Base-by-base conservation (phyloP, 2,329 filamentous ascomycete species). In the Mollisia scopiformis region DNA sequence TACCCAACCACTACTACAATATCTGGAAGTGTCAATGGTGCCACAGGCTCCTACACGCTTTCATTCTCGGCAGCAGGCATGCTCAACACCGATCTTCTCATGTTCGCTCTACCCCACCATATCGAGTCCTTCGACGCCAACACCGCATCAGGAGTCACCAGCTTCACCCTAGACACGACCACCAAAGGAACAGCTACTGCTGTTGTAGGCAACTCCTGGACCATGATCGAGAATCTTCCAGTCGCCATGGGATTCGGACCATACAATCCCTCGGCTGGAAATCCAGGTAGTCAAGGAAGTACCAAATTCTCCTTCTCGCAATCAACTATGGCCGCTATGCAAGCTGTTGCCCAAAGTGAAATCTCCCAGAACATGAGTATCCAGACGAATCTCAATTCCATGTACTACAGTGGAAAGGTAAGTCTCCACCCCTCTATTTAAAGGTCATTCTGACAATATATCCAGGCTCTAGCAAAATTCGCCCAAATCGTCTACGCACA, bases 351-450 rank as follows among this genome's bases (percentile, higher is more conserved):
- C 1, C 79, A 82, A n/a, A 83, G 81, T 21, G 95, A 99, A 74
- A 78, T 96, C 0, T 83, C 85, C 0, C 88, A 95, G 75, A 83
- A 93, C 72, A 91, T 97, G 75, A 75, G 80, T n/a, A 78, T 79
- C 0, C 88, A 95, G 71, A 86, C 87, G 5, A 85, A 95, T 65
- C 79, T 91, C 35, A 85, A 94, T 72, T 96, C 92, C 37, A 93
- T 97, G 87, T 98, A 98, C 76, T 97, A 89, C 75, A 91, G 90
- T 68, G 95, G 95, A 68, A 98, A 94, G 80, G 89, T 84, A 62
- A 67, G 75, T 62, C 19, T 21, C n/a, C 14, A 7, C 13, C 25
- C 28, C 41, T 65, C 16, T 4, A 7, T 51, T 21, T 62, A 55
- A 35, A 55, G 53, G 14, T 67, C 78, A n/a, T n/a, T n/a, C 63